Percentiles rank a stretch among this genome's conserved stretches.
Evolutionary conservation across 2,329 filamentous ascomycete genomes (phyloP).

Genomic region (Phaeophleospora eucalypticola): DNA sequence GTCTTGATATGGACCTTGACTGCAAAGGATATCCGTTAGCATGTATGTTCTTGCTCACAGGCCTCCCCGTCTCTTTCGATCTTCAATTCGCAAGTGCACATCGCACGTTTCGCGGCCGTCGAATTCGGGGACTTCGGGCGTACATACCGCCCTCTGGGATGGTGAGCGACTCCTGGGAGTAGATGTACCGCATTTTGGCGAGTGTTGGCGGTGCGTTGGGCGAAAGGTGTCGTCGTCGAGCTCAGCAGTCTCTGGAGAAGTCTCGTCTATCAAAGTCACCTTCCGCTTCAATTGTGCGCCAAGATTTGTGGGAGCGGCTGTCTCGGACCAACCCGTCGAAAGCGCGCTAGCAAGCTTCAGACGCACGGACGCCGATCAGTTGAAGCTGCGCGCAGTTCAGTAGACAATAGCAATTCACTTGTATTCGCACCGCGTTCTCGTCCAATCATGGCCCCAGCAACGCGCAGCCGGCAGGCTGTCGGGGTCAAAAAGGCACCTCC

Average conservation of each 20-base stretch:
- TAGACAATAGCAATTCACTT: not conserved
- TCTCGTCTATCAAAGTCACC: too few species aligned
- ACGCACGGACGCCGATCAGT: not conserved
- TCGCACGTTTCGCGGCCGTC: not conserved
- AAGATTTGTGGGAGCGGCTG: too few species aligned
- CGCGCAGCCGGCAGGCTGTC: slow-evolving; percentile 2
- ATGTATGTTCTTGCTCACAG: slow-evolving; percentile 4
- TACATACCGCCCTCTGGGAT: slow-evolving; percentile 95
- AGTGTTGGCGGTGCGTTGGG: slow-evolving; percentile 1
- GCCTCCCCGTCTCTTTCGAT: not conserved
- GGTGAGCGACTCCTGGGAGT: slow-evolving; percentile 91
- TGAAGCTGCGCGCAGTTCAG: too few species aligned
- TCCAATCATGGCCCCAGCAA: slow-evolving; percentile 4
- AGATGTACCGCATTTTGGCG: slow-evolving; percentile 98
- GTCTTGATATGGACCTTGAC: slow-evolving; percentile 99
- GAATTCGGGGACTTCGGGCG: slow-evolving; percentile 8
- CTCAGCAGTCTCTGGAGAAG: not conserved
- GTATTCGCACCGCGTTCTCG: not conserved
- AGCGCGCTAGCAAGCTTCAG: not conserved
- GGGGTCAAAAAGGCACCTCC: slow-evolving; percentile 7
- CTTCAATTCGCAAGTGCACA: not conserved
- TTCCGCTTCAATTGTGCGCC: too few species aligned
- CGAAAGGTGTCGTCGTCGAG: not conserved
- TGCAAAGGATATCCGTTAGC: slow-evolving; percentile 42
- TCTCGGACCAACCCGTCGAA: not conserved